Conservation (phyloP, 2,329 filamentous ascomycete genomes). For the Chrysoporthe deuterocubensis region DNA sequence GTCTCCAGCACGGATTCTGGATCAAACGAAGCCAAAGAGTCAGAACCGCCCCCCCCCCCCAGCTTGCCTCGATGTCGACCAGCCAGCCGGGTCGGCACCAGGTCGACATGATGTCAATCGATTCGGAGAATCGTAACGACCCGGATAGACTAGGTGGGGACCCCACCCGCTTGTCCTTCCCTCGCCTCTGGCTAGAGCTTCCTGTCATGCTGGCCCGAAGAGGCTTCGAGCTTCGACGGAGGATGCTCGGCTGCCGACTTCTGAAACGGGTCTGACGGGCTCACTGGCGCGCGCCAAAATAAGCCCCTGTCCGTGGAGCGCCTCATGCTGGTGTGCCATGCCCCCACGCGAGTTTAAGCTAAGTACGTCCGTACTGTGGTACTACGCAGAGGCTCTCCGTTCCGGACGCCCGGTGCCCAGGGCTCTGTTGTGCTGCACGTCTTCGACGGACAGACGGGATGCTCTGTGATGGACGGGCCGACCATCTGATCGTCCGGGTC, state of each 20-base stretch:
- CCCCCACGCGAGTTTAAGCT: neutral
- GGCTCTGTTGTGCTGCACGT: neutral
- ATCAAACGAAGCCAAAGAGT: neutral
- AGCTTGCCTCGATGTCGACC: neutral
- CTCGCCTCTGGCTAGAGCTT: neutral
- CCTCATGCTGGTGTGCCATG: neutral
- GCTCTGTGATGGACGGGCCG: neutral
- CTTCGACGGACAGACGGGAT: neutral
- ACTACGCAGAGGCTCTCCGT: neutral
- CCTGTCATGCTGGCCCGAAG: neutral
- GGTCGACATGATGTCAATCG: too few relatives aligned
- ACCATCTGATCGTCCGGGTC: too few relatives aligned
- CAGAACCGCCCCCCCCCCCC: too few relatives aligned
- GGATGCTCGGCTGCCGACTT: constrained; percentile 16
- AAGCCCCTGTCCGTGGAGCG: neutral
- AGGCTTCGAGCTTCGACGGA: neutral
- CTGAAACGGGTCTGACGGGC: constrained; percentile 14
- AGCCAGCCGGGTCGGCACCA: neutral
- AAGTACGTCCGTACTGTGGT: too few relatives aligned
- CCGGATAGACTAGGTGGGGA: neutral
- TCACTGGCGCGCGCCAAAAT: neutral
- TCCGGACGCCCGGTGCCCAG: neutral
- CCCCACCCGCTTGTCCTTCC: neutral
- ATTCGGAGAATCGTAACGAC: neutral
- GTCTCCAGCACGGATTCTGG: neutral